Conservation (phyloP, 768 basidiomycete genomes). For the Auricularia auricula-judae region DNA sequence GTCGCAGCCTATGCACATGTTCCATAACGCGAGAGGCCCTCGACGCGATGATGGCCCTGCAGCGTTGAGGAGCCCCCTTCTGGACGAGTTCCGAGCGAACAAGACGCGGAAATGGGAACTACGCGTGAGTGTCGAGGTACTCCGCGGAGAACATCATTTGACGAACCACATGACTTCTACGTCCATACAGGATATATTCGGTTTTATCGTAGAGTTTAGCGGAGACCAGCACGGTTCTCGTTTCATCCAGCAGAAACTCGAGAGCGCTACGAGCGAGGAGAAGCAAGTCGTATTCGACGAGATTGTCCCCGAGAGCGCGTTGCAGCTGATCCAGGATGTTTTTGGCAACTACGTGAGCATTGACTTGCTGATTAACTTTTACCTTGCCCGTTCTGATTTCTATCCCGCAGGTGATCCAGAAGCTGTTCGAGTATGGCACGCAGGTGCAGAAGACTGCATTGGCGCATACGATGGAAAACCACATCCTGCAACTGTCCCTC, state of each 20-base stretch:
- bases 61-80: conserved; percentile 51
- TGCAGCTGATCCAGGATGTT: conserved; percentile 79
- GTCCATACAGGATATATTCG: conserved; percentile 62
- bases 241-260: conserved; percentile 85
- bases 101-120: conserved; percentile 76
- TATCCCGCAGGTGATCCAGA: conserved; percentile 70
- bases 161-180: not conserved
- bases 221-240: conserved; percentile 97
- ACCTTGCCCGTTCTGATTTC: conserved; percentile 3
- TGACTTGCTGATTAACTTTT: not conserved
- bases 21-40: conserved; percentile 30
- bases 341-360: conserved; percentile 87
- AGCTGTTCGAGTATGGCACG: conserved; percentile 81
- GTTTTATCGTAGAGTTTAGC: conserved; percentile 83
- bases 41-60: conserved; percentile 34
- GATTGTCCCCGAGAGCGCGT: conserved; percentile 63
- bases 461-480: conserved; percentile 63
- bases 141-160: not conserved
- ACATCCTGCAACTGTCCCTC: conserved; percentile 62
- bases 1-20: conserved; percentile 23
- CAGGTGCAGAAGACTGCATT: conserved; percentile 61
- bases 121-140: conserved; percentile 33
- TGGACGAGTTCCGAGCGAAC: conserved; percentile 81
- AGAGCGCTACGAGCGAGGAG: conserved; percentile 66
- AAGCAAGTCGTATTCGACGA: conserved; percentile 76